Conservation (phyloP, 306 rosid species). For the Abrus pulchellus region DNA sequence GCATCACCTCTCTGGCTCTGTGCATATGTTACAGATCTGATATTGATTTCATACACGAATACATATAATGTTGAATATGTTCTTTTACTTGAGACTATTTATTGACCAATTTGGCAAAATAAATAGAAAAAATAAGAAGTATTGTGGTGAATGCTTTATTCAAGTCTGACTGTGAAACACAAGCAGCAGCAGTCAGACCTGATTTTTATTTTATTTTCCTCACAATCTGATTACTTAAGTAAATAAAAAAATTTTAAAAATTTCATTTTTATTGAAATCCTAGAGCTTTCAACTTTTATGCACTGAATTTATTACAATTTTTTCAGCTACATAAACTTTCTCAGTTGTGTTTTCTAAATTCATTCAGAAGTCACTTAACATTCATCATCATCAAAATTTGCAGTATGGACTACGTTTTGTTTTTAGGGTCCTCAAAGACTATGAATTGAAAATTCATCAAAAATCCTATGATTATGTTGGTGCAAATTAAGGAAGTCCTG, state of each 20-base stretch:
- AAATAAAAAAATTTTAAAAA: neutral
- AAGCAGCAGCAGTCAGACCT: neutral
- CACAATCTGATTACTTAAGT: neutral
- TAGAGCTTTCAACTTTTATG: neutral
- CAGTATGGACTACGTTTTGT: conserved; percentile 4
- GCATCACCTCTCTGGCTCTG: conserved; percentile 23
- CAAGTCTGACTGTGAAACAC: neutral
- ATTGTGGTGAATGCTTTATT: conserved; percentile 11
- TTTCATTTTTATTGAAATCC: conserved; percentile 15
- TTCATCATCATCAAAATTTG: conserved; percentile 15
- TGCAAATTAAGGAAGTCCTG: neutral
- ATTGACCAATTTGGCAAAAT: conserved; percentile 29
- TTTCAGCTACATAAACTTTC: neutral
- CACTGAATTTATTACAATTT: neutral
- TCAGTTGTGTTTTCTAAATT: neutral
- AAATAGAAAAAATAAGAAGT: neutral
- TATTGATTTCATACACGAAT: conserved; percentile 36
- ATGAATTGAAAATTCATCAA: conserved; percentile 29
- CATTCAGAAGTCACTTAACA: conserved; percentile 12
- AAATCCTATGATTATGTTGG: conserved; percentile 3
- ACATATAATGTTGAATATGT: neutral
- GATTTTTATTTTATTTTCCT: neutral
- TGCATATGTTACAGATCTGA: conserved; percentile 22
- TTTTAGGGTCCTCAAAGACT: conserved; percentile 23
- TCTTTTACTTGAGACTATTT: conserved; percentile 7